Percentiles rank a stretch among this genome's conserved stretches.
Conservation (phyloP, 148 eudicot genomes). For the Chenopodium album region DNA sequence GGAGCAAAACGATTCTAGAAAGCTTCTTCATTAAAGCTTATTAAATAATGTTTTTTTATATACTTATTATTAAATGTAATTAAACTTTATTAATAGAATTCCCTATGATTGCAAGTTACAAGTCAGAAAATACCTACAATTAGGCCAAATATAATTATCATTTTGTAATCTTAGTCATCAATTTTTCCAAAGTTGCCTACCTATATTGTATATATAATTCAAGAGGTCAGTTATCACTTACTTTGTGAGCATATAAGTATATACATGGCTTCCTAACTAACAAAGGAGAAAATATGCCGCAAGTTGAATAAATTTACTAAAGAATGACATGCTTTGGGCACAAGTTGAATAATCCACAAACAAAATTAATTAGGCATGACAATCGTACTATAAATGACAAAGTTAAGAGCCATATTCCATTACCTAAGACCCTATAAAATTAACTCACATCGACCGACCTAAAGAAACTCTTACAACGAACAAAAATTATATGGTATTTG, state of each 20-base stretch:
- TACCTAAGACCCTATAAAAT: neutral
- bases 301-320: too few relatives aligned
- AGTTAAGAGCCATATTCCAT: neutral
- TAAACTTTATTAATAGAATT: too few relatives aligned
- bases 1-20: neutral
- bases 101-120: neutral
- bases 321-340: too few relatives aligned
- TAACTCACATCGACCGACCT: neutral
- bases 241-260: neutral
- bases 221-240: neutral
- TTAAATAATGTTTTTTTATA: too few relatives aligned
- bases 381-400: neutral
- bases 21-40: neutral
- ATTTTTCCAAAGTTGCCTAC: neutral
- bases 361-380: neutral
- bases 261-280: neutral
- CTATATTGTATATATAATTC: neutral
- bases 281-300: too few relatives aligned
- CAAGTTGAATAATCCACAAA: too few relatives aligned
- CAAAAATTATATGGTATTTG: slow-evolving; percentile 13
- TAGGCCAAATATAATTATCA: neutral
- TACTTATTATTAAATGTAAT: too few relatives aligned
- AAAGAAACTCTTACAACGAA: slow-evolving; percentile 3
- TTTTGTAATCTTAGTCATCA: too few relatives aligned
- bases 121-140: neutral